Evolutionary conservation across 2,329 filamentous ascomycete genomes (phyloP).

Genomic region (Cadophora sp.): DNA sequence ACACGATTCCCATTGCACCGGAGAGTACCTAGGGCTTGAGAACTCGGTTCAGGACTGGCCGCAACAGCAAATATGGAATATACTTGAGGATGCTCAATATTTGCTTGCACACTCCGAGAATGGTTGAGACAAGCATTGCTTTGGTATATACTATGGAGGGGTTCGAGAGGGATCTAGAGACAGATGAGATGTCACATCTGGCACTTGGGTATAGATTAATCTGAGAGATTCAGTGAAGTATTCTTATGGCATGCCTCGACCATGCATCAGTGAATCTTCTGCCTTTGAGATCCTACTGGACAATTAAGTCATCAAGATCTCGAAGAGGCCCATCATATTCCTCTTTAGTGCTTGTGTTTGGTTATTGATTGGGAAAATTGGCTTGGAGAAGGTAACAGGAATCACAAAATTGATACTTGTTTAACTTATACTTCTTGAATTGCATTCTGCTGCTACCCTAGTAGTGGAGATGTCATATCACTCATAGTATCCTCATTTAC

Average conservation of each 20-base stretch:
- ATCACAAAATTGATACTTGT: not conserved
- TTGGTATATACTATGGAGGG: not conserved
- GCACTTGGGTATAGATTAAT: not conserved
- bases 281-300: too few species aligned
- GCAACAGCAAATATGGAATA: not conserved
- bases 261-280: too few species aligned
- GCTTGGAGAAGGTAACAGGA: too few species aligned
- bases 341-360: too few species aligned
- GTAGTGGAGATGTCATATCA: constrained; percentile 13
- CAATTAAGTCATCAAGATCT: too few species aligned
- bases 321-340: too few species aligned
- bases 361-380: too few species aligned
- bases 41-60: not conserved
- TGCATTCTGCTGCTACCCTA: not conserved
- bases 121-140: not conserved
- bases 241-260: too few species aligned
- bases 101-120: not conserved
- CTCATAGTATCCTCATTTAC: constrained; percentile 22
- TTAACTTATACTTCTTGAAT: not conserved
- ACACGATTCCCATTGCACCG: not conserved
- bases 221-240: too few species aligned
- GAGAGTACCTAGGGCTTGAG: not conserved
- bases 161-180: not conserved
- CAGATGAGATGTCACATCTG: not conserved
- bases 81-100: not conserved